Evolutionary conservation across 2,329 filamentous ascomycete genomes (phyloP), one percentile per base, ranked within the genome.

Genomic region (Bipolaris cookei): DNA sequence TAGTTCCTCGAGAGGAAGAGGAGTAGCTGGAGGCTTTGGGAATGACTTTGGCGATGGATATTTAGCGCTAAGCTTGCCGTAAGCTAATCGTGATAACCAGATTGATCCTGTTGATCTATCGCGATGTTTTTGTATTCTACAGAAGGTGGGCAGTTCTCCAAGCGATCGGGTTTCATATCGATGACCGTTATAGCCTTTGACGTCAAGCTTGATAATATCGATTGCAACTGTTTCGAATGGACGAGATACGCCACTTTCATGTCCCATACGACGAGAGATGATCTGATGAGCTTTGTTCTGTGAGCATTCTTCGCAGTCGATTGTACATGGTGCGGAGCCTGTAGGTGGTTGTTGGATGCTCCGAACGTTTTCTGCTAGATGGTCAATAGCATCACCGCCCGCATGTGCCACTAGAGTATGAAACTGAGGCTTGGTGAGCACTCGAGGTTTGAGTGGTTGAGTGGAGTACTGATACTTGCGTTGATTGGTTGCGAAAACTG

Each of bases 1-100:
- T 43, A 62, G 43, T 51, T 49, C 46, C 23, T 49, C 6, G 11
- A 49, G 46, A n/a, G 35, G 35, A 39, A 49, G 47, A n/a, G 25
- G 48, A 25, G 48, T 51, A 2, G 48, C 30, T 35, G 20, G 48
- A 51, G 48, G 48, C 30, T 13, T 20, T 13, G 8, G 44, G 25
- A 43, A 43, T 18, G 16, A 23, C 39, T 51, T 51, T 51, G 30
- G 38, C 8, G 48, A 43, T 34, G 20, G 48, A 35, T 51, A 51
- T 43, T 51, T 51, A 4, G 4, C 18, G 30, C 16, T 16, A 20
- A 51, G 38, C 39, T 43, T 51, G 18, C 44, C 7, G 11, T 51
- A 51, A 11, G 48, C 38, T 51, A 20, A 6, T 30, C 44, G 38
- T 13, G 48, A 43, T 42, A 51, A 38, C 48, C 8, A 51, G 28